Evolutionary conservation across 805 yeast genomes (phyloP), one percentile per base, ranked within the genome.

Genomic region (Diddensiella santjacobensis): DNA sequence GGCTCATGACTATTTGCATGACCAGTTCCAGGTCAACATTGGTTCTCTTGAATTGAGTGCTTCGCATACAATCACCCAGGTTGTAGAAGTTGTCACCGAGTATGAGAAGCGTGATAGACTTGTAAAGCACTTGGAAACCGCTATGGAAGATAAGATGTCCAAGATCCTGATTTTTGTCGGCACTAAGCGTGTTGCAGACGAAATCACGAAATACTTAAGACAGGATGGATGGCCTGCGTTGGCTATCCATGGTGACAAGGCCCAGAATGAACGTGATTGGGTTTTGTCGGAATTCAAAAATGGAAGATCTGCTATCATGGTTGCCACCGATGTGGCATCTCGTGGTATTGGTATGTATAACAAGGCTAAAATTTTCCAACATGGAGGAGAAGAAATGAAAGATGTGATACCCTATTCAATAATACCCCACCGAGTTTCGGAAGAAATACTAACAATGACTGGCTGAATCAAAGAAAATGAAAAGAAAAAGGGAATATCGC

Each of bases 321-420:
- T 90, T 67, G 99, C 99, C 54, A 93, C 99, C 57, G 99, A 93
- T 71, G 99, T 93, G 69, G 99, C 99, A 55, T 96, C 99, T 58
- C 87, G 99, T 80, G 99, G 99, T 82, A 89, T 93, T 75, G 97
- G 96, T 88, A 87, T 72, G 96, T 87, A 69, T 66, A 52, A 39
- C 18, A 13, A 26, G 8, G 8, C 13, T 26, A 26, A 26, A 8
- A 10, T 26, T 26, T 26, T 26, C 38, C 38, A 8, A 35, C 38
- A 15, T 6, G 6, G 8, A n/a, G 6, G 38, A 10, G 20, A n/a
- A 8, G 18, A 35, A n/a, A 17, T 35, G 50, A 33, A 48, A 49
- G 53, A 39, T 39, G 29, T 43, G 17, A 36, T 43, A 42, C 33
- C 44, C 37, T 22, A 33, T 17, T 38, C 13, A 13, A 11, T 13